Conservation (phyloP, 2,329 filamentous ascomycete species). For the Ramularia endophylla region DNA sequence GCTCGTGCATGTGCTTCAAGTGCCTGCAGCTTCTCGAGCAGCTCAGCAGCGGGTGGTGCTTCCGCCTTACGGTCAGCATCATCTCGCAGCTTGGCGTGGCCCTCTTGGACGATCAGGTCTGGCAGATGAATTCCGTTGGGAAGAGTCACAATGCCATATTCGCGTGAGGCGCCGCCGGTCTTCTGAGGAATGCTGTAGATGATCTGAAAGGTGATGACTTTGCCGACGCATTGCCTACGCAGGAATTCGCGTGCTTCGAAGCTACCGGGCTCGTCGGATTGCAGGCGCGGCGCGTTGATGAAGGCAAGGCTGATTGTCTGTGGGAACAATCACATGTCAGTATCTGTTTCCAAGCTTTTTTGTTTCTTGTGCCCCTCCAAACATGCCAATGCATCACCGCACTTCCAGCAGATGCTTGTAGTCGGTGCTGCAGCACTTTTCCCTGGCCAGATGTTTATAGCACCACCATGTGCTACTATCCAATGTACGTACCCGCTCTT, state of each 20-base stretch:
- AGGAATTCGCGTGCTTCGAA: constrained; percentile 95
- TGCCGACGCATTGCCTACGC: constrained; percentile 76
- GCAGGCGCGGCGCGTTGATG: constrained; percentile 71
- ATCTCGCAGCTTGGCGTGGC: constrained; percentile 89
- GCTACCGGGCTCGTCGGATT: constrained; percentile 59
- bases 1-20: constrained; percentile 72
- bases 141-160: constrained; percentile 78
- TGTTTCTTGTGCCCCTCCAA: too few relatives aligned
- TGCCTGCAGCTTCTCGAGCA: constrained; percentile 70
- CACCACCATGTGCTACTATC: background rate
- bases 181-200: constrained; percentile 77
- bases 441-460: too few relatives aligned
- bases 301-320: constrained; percentile 78
- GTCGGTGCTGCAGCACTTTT: too few relatives aligned
- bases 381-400: too few relatives aligned
- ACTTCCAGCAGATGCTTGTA: too few relatives aligned
- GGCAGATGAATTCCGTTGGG: constrained; percentile 72
- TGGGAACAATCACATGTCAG: background rate
- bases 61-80: constrained; percentile 92
- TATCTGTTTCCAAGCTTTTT: too few relatives aligned
- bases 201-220: constrained; percentile 76
- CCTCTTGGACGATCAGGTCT: constrained; percentile 76
- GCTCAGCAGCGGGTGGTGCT: constrained; percentile 62
- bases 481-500: constrained; percentile 55
- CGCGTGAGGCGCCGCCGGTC: constrained; percentile 56